Evolutionary conservation across 78 protist genomes (phyloP), one percentile per base, ranked within the genome.

Genomic region (Planoprotostelium fungivorum): DNA sequence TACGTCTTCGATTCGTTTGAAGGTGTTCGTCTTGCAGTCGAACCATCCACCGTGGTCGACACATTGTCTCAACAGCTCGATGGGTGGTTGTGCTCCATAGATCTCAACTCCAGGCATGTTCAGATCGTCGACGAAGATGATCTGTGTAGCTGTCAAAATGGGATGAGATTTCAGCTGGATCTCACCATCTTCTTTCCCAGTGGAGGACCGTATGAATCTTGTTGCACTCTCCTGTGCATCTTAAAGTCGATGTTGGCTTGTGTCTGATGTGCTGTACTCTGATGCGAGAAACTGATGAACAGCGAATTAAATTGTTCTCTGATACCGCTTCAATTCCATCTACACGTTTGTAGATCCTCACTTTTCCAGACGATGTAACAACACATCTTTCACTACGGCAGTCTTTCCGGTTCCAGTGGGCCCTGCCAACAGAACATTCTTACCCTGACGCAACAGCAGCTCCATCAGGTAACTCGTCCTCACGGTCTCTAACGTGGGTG

Each of bases 361-460:
- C 37, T 34, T 96, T 95, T 29, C 97, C 93, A 39, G 93, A 84
- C 37, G 95, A 63, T 51, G 73, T 29, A 92, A 87, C 37, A 98
- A 94, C 16, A 96, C 92, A 34, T 93, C 83, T 25, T 94, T 84
- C 38, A 98, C 94, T 28, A 98, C 96, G 99, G 98, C 98, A 29
- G 99, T 96, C 93, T 99, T 98, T 31, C 99, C 99, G 0, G 96
- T 87, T 35, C 95, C 99, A 10, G 99, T 98, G 25, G 99, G 99
- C 5, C 99, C 99, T 84, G 99, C 97, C 25, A 99, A 94, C 34
- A 99, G 34, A 39, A 98, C 85, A 31, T 98, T 98, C 83, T 89
- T 87, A 85, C 88, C 96, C n/a, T 94, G 97, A 0, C 63, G 88
- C 85, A 99, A 88, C 99, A 98, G 96, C 0, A 97, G 39, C 36